Base-by-base conservation (phyloP, 225 moss, liverwort and hornwort genomes). In the Marchantia paleacea region DNA sequence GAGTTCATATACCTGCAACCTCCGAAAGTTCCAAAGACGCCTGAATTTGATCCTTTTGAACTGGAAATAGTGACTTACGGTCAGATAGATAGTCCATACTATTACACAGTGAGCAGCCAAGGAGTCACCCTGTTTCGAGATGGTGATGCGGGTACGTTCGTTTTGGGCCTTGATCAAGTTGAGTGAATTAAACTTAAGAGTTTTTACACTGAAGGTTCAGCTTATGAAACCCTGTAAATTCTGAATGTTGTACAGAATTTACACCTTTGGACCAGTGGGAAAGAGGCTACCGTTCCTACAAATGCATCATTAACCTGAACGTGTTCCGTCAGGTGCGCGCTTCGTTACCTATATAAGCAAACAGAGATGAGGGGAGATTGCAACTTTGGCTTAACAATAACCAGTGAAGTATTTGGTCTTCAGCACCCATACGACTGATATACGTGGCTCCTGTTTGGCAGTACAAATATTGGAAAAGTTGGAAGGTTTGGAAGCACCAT, bases 1-100 rank as follows among this genome's bases (percentile, higher is more conserved):
- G 96, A 97, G 71, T 97, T 94, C 79, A 86, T 94, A 26, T 97
- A 97, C 71, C 75, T 97, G 54, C 93, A 94, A 85, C 94, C 92
- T 51, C 79, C 91, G 7, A 84, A 72, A 39, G 47, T 39, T 51
- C 84, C 80, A 11, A 91, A 84, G 70, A 88, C 93, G 65, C 70
- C 90, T 50, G 88, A 91, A 55, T 91, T 90, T 84, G 94, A 97
- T 83, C 96, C 94, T 30, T 97, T 91, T 22, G 90, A 97, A 1
- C 72, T 97, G 52, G 92, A 97, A n/a, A 91, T 94, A 87, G 92
- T 94, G n/a, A 84, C 88, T 24, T 91, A 92, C 53, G 89, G 87
- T 52, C 84, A 94, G 54, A 86, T 94, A 60, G 53, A 90, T 0
- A 89, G 89, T 47, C 87, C 89, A 5, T 93, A 92, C 68, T 90